Evolutionary conservation across 2,329 filamentous ascomycete genomes (phyloP).

Genomic region (Apiospora koreana): DNA sequence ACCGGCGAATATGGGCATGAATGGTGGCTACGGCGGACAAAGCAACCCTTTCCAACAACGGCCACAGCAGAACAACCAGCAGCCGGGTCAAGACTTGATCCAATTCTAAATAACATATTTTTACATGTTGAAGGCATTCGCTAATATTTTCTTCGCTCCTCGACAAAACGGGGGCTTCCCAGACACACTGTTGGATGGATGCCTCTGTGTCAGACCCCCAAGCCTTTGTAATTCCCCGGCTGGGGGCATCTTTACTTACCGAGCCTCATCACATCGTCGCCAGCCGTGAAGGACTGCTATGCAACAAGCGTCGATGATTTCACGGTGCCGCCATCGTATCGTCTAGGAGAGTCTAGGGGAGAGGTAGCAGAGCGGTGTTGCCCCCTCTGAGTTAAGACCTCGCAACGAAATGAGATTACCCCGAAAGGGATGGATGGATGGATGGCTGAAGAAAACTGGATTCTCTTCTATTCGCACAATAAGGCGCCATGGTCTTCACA

Average conservation of each 20-base stretch:
- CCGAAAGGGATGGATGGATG: neutral
- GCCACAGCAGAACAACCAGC: conserved; percentile 49
- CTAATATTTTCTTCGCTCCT: neutral
- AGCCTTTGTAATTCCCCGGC: neutral
- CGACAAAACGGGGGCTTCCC: neutral
- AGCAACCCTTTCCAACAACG: conserved; percentile 59
- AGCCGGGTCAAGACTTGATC: conserved; percentile 60
- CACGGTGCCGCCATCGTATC: neutral
- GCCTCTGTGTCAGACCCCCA: neutral
- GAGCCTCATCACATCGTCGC: neutral
- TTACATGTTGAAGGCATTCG: conserved; percentile 4
- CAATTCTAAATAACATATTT: conserved; percentile 50
- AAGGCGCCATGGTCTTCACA: neutral
- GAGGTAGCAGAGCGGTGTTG: neutral
- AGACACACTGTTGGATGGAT: neutral
- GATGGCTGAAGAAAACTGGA: neutral
- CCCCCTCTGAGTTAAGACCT: neutral
- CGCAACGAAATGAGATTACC: neutral
- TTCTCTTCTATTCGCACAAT: conserved; percentile 1
- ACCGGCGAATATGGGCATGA: conserved; percentile 57
- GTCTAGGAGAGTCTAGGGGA: neutral
- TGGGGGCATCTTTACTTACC: neutral
- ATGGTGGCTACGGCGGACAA: conserved; percentile 42
- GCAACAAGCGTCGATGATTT: neutral
- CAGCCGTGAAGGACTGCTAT: neutral